Evolutionary conservation across 2,329 filamentous ascomycete genomes (phyloP).

Genomic region (Elsinoe arachidis): DNA sequence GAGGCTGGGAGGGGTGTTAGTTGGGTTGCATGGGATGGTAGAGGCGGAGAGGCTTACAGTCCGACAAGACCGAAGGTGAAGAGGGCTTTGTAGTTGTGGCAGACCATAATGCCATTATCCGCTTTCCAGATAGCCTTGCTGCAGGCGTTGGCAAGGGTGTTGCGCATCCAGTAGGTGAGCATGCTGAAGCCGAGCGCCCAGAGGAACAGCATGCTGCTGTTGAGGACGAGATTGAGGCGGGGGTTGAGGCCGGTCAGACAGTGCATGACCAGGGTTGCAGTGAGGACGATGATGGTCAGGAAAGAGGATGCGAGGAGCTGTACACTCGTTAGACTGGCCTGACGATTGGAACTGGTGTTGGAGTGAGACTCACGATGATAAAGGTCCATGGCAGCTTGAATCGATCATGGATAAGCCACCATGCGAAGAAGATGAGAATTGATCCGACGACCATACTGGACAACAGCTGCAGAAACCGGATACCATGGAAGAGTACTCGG

Average conservation of each 20-base stretch:
- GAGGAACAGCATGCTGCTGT: constrained; percentile 40
- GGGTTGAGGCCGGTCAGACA: constrained; percentile 45
- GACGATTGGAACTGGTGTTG: not conserved
- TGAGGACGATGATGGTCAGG: constrained; percentile 42
- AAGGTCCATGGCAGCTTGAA: constrained; percentile 52
- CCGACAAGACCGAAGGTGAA: constrained; percentile 48
- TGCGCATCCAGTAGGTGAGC: constrained; percentile 45
- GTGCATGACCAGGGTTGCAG: constrained; percentile 44
- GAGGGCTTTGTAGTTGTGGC: constrained; percentile 51
- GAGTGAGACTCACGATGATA: constrained; percentile 41
- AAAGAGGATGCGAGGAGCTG: constrained; percentile 46
- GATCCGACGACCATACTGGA: constrained; percentile 42
- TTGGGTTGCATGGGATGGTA: not conserved
- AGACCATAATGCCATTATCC: constrained; percentile 47
- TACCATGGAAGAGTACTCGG: constrained; percentile 34
- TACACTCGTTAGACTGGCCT: not conserved
- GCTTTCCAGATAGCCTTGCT: constrained; percentile 44
- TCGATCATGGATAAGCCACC: constrained; percentile 43
- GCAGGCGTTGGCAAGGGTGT: constrained; percentile 46
- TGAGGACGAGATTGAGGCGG: constrained; percentile 42
- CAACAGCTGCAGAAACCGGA: constrained; percentile 35
- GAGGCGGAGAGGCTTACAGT: constrained; percentile 24
- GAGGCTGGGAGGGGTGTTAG: constrained; percentile 23
- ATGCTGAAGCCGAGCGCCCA: constrained; percentile 47
- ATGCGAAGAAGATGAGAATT: constrained; percentile 49